These are phyloP conservation scores for Paecilomyces fulvus DNA, from an alignment of 2,329 filamentous ascomycete species.

Conservation along the genomic window DNA sequence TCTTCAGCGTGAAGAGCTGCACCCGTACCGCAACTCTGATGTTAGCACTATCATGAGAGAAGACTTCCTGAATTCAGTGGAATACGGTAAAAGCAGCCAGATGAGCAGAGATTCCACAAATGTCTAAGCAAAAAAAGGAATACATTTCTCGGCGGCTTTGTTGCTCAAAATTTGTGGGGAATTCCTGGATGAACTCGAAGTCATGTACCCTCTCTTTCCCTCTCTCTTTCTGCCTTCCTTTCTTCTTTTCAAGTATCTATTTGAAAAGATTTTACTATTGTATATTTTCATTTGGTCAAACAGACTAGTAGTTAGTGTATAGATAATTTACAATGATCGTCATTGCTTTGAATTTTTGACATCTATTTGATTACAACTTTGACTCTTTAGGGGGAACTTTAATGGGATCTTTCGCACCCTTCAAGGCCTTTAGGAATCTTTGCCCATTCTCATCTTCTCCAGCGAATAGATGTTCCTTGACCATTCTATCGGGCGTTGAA, in stretches of 20 bases:
- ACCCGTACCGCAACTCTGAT: constrained; percentile 31
- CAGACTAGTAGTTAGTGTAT: not conserved
- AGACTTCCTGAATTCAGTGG: constrained; percentile 22
- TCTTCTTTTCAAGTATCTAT: not conserved
- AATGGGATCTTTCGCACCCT: constrained; percentile 43
- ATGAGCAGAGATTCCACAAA: not conserved
- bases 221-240: not conserved
- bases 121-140: not conserved
- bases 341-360: no score
- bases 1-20: constrained; percentile 24
- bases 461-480: constrained; percentile 58
- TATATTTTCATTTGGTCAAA: not conserved
- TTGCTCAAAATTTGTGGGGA: not conserved
- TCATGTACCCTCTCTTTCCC: no score
- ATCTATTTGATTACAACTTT: not conserved
- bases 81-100: constrained; percentile 1
- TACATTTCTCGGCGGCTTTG: not conserved
- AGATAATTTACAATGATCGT: not conserved
- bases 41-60: constrained; percentile 27
- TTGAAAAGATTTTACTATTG: not conserved
- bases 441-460: constrained; percentile 53
- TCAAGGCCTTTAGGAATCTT: constrained; percentile 54
- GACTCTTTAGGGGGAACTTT: constrained; percentile 1
- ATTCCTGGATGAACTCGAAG: no score
- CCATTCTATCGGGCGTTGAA: constrained; percentile 59